A percentile compares a stretch with the other conserved stretches of the same genome.
Conservation (phyloP, 148 eudicot genomes). For the Vaccinium darrowii region DNA sequence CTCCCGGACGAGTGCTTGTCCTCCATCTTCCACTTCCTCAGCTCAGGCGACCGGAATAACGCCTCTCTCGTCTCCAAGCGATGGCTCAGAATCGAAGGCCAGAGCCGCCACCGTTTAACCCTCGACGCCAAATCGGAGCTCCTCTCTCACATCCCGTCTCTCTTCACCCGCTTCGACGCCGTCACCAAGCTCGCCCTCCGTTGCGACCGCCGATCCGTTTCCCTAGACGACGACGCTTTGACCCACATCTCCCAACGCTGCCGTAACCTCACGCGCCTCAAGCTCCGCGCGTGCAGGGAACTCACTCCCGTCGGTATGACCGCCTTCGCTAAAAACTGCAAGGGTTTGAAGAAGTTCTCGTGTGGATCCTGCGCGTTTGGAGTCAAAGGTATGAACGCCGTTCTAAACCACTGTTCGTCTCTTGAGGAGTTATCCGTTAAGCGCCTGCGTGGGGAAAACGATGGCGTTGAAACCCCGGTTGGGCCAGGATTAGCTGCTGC, state of each 20-base stretch:
- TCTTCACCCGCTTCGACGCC: conserved; percentile 51
- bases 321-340: conserved; percentile 44
- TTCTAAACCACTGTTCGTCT: conserved; percentile 33
- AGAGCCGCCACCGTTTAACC: conserved; percentile 49
- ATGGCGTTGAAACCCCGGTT: conserved; percentile 13
- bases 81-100: conserved; percentile 49
- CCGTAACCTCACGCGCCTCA: conserved; percentile 46
- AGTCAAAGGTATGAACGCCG: conserved; percentile 42
- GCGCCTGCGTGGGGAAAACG: conserved; percentile 42
- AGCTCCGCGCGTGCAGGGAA: conserved; percentile 49
- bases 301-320: conserved; percentile 40
- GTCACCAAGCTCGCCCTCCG: conserved; percentile 58
- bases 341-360: conserved; percentile 36
- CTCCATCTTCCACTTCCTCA: conserved; percentile 36
- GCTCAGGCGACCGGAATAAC: conserved; percentile 32
- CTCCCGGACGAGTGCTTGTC: conserved; percentile 59
- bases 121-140: conserved; percentile 39
- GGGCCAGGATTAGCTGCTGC: conserved; percentile 9
- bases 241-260: conserved; percentile 43
- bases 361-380: conserved; percentile 57
- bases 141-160: conserved; percentile 15
- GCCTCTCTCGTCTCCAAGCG: conserved; percentile 44
- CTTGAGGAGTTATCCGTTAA: conserved; percentile 52
- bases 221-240: conserved; percentile 40
- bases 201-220: conserved; percentile 42